Percentiles rank a stretch among this genome's conserved stretches.
These are phyloP conservation scores for Pachysolen tannophilus DNA, from an alignment of 805 yeast species.

Conservation along the genomic window DNA sequence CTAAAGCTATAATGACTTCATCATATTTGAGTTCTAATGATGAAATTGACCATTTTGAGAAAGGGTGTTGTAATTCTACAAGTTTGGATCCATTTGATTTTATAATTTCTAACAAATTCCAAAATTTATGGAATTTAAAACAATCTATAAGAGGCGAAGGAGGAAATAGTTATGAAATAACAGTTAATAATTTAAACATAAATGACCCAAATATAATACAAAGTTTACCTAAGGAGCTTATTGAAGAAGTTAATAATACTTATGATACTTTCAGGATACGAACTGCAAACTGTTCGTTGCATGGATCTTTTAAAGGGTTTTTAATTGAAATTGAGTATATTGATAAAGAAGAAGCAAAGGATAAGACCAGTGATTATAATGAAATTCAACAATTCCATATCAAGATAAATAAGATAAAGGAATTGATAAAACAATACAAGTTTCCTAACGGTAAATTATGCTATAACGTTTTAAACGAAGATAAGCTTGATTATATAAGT, in stretches of 20 bases:
- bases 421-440: conserved; percentile 21
- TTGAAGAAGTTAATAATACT: conserved; percentile 10
- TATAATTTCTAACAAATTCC: conserved; percentile 48
- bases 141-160: conserved; percentile 71
- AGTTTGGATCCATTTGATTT: conserved; percentile 51
- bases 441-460: conserved; percentile 29
- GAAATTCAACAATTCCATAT: conserved; percentile 19
- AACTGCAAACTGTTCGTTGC: conserved; percentile 64
- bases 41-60: conserved; percentile 18
- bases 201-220: conserved; percentile 6
- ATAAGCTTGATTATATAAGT: conserved; percentile 26
- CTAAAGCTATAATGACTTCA: conserved; percentile 25
- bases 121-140: conserved; percentile 60
- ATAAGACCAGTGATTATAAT: conserved; percentile 13
- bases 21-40: conserved; percentile 13
- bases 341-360: conserved; percentile 13
- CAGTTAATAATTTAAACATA: conserved; percentile 18
- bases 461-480: conserved; percentile 28
- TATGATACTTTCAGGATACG: conserved; percentile 45
- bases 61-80: conserved; percentile 44
- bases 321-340: conserved; percentile 49
- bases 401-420: conserved; percentile 25
- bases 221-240: conserved; percentile 3
- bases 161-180: conserved; percentile 56
- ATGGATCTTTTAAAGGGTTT: conserved; percentile 68